Base-by-base conservation (phyloP, 2,329 filamentous ascomycete species). In the Alternaria novae-zelandiae region DNA sequence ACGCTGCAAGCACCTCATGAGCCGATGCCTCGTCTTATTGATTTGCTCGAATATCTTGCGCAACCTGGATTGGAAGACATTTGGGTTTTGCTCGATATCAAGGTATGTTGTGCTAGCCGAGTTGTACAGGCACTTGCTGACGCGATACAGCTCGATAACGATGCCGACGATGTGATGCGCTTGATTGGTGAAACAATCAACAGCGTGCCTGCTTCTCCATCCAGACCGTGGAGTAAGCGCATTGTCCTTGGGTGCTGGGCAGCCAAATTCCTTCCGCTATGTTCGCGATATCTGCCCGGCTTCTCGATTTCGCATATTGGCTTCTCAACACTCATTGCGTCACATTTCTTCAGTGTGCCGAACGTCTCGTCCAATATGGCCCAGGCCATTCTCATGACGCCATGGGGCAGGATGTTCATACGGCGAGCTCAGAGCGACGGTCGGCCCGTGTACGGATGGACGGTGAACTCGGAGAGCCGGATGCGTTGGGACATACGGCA, bases 61-160 rank as follows among this genome's bases (percentile, higher is more conserved):
- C 82, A 87, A 68, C 89, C 89, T 0, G 90, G 85, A 1, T 78
- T 86, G 43, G 88, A 92, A 72, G 79, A 90, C 46, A 84, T 94
- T 10, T 97, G 94, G 94, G 72, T 96, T 6, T 80, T 97, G 64
- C 83, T 98, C 4, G 95, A 98, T 78, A 92, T 98, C 78, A 98
- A 97, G 84, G 90, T 92, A 79, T 20, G 66, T 53, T 47, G 44
- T 30, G n/a, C 41, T 25, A n/a, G n/a, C 13, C 50, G 20, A 23
- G 25, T 21, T 45, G 26, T 58, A 32, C 43, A 41, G 25, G 46
- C 36, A 17, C 21, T 7, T 49, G 45, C 61, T 67, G 54, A 71
- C 49, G 23, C 11, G 41, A 9, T 51, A 54, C 65, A 91, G 89
- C 85, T 88, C 25, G 89, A 93, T 72, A 91, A 94, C 74, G 83